Base-by-base conservation (phyloP, 2,329 filamentous ascomycete genomes). In the Elsinoe australis region DNA sequence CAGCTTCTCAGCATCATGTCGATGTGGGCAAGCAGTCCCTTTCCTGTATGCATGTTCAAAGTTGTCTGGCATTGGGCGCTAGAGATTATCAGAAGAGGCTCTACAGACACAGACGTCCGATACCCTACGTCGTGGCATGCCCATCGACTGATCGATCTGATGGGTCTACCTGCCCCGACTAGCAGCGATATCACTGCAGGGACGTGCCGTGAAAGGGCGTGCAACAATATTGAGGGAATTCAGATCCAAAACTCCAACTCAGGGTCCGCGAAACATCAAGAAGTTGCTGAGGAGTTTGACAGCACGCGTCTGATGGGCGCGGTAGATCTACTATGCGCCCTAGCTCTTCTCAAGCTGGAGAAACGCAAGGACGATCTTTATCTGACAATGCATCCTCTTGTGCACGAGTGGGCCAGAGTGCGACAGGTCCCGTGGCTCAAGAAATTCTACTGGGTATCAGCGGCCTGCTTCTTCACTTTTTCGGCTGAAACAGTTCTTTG, bases 331-430 rank as follows among this genome's bases (percentile, higher is more conserved):
- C 49, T 50, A 12, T 18, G n/a, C 4, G 31, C 34, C 4, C 17
- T 47, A 6, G 42, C 32, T 7, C 31, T 50, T 3, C n/a, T 39
- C 14, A 33, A 28, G 14, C 3, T 36, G 1, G 19, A 10, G 1
- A 4, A 6, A 4, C 14, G n/a, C 5, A 28, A 21, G 8, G 34
- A 21, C 24, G 18, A 10, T 9, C 8, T 21, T 7, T 21, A 0
- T 3, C 33, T 47, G 6, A 46, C 41, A 7, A 46, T 50, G 34
- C 49, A 50, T 17, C 49, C 49, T 17, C 32, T 50, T 10, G 33
- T 44, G 15, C 49, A 50, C 10, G 22, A 39, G 6, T 50, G 49
- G 49, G 39, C 41, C 12, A 17, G 18, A 8, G 7, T 22, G 9
- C 8, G 34, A 8, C 9, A 18, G 34, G 18, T 5, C 15, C 17